Base-by-base conservation (phyloP, 1,139 yeast genomes). In the Suhomyces choctaworum region DNA sequence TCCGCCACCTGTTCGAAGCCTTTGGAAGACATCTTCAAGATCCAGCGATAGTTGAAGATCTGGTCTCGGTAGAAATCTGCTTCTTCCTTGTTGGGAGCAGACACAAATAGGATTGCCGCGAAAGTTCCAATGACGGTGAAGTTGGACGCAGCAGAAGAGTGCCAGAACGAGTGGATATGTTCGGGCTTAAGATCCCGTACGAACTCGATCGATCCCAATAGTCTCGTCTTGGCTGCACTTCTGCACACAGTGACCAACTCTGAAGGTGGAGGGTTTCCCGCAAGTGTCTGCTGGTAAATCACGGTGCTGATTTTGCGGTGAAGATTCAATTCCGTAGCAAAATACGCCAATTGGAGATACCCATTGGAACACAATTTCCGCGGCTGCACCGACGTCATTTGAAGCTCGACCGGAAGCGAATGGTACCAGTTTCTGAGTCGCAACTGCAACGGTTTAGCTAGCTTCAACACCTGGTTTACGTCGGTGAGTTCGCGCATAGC, bases 131-230 rank as follows among this genome's bases (percentile, higher is more conserved):
- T 85, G 29, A 86, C 62, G 3, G 95, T 81, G 45, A 89, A 78
- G 52, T 84, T 86, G 8, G 86, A 74, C 0, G 90, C 72, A 0
- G 95, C 76, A 4, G 89, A 80, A 2, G 89, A 77, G 58, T 85
- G 92, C 96, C 96, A 89, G 58, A 87, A 88, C 7, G 94, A 78
- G 52, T 81, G 89, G 34, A 85, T 75, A 52, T 88, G 95, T 46
- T 87, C 95, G 3, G 84, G 83, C 47, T 81, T 80, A 51, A 89
- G 70, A 40, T 78, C 82, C 38, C 82, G 64, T 8, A 87, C 82
- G 60, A 88, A 86, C 36, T 86, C 94, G 42, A 87, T 76, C 1
- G 95, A 84, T 0, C 96, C 96, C 12, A 78, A 60, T 11, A 89
- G 64, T 47, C 97, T 67, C 1, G 95, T 83, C 42, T 74, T 78